These are phyloP conservation scores for Phycomyces blakesleeanus DNA, from an alignment of 192 early-diverging fungal species.

Conservation along the genomic window DNA sequence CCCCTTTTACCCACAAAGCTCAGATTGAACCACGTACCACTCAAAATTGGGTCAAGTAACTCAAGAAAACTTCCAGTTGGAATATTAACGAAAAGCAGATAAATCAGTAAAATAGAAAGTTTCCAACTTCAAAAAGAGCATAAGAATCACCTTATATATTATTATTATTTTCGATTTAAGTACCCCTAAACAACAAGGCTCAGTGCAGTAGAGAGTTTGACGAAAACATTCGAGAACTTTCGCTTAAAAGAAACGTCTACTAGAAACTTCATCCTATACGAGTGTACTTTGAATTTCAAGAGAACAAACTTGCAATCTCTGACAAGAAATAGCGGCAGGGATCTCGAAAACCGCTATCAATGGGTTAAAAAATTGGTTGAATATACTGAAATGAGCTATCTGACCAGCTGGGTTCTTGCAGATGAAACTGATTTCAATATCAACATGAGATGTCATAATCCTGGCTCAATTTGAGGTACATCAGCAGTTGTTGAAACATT, in stretches of 20 bases:
- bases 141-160: neutral
- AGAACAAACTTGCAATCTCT: conserved; percentile 3
- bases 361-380: neutral
- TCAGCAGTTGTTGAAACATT: conserved; percentile 8
- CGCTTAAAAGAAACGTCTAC: neutral
- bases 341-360: neutral
- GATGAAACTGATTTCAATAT: conserved; percentile 36
- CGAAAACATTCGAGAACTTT: neutral
- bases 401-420: conserved; percentile 18
- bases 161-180: neutral
- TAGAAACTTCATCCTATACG: conserved; percentile 7
- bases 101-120: neutral
- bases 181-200: neutral
- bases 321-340: conserved; percentile 1
- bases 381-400: neutral
- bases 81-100: no score
- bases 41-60: no score
- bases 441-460: conserved; percentile 25
- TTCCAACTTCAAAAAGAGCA: conserved; percentile 4
- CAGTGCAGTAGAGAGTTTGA: conserved; percentile 1
- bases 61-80: no score
- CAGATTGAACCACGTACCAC: no score
- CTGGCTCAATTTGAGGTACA: conserved; percentile 14
- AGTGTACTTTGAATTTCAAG: conserved; percentile 2
- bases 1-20: no score